A percentile compares a stretch with the other conserved stretches of the same genome.
phyloP scores from a whole-genome alignment of 371 early-diverging fungal species.

The Zopfochytrium polystomum region DNA sequence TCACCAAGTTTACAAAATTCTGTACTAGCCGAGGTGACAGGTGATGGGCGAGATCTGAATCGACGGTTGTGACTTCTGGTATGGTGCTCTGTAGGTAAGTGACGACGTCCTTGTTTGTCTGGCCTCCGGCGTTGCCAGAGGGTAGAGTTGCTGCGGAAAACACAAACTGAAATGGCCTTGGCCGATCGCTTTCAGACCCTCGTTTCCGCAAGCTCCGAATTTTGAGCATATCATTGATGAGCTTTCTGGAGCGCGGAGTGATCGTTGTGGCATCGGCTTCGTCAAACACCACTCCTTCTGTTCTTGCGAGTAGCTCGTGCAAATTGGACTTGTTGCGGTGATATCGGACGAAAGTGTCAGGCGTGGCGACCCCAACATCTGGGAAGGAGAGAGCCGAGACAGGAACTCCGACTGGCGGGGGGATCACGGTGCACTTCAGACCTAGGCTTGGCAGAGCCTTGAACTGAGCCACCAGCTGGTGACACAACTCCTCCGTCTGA shows the following conservation, averaged over 20 bases:
- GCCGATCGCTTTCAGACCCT: background rate
- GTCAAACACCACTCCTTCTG: constrained; percentile 12
- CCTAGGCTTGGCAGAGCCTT: background rate
- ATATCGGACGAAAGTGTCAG: background rate
- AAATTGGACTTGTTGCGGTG: constrained; percentile 9
- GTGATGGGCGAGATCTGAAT: too few species aligned
- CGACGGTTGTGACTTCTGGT: too few species aligned
- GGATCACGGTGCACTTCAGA: background rate
- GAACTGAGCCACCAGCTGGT: background rate
- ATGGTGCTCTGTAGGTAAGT: too few species aligned
- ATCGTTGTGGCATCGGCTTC: constrained; percentile 12
- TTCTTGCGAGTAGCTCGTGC: constrained; percentile 9
- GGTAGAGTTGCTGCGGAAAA: constrained; percentile 22
- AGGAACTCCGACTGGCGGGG: constrained; percentile 4
- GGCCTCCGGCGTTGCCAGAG: background rate
- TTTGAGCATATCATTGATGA: background rate
- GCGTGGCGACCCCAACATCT: constrained; percentile 7
- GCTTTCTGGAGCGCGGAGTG: background rate
- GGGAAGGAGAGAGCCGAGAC: background rate
- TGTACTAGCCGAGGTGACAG: too few species aligned
- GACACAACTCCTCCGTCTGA: background rate
- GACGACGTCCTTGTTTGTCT: too few species aligned
- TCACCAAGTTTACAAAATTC: too few species aligned
- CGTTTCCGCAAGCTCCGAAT: background rate
- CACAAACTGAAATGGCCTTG: constrained; percentile 6